Evolutionary conservation across 2,329 filamentous ascomycete genomes (phyloP).

Genomic region (Penicillium crustosum): DNA sequence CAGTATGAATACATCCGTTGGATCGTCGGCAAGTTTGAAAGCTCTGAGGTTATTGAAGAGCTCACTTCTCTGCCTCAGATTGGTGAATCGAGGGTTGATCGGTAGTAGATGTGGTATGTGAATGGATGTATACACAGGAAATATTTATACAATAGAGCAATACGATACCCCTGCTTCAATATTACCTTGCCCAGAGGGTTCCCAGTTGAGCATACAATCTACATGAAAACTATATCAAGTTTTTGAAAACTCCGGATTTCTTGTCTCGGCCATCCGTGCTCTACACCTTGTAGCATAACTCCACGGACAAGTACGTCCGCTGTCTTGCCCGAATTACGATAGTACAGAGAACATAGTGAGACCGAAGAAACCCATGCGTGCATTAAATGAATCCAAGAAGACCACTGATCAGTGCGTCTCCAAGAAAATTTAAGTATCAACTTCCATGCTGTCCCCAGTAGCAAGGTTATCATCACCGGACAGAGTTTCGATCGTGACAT

Average conservation of each 20-base stretch:
- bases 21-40: conserved; percentile 47
- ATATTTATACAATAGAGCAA: conserved; percentile 13
- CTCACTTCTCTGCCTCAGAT: conserved; percentile 25
- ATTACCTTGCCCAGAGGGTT: neutral
- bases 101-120: neutral
- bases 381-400: conserved; percentile 19
- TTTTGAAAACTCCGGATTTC: neutral
- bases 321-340: conserved; percentile 6
- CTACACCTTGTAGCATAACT: conserved; percentile 6
- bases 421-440: conserved; percentile 49
- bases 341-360: conserved; percentile 8
- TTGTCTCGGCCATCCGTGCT: neutral
- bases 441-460: conserved; percentile 64
- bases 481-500: conserved; percentile 86
- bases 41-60: conserved; percentile 39
- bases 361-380: conserved; percentile 15
- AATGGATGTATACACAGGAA: neutral
- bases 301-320: neutral
- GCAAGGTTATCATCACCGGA: conserved; percentile 63
- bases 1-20: conserved; percentile 47
- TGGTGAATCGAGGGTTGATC: conserved; percentile 12
- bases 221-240: neutral
- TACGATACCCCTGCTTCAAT: conserved; percentile 15
- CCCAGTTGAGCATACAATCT: neutral
- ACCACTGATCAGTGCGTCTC: conserved; percentile 13